phyloP scores from a whole-genome alignment of 2,329 filamentous ascomycete species.

The Colletotrichum sidae region DNA sequence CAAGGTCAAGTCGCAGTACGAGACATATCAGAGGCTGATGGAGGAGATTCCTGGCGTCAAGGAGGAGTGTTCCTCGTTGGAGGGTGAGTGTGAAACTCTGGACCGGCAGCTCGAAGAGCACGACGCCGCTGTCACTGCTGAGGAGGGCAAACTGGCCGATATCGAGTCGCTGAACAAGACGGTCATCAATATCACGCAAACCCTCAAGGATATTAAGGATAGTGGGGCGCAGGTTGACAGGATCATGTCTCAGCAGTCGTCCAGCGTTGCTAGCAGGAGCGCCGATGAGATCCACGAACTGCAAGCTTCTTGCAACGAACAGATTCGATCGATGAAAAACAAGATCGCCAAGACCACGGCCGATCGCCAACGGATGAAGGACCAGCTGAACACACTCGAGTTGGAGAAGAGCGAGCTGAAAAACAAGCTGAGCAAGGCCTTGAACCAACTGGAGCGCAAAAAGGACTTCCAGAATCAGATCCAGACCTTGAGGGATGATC shows the following conservation, averaged over 20 bases:
- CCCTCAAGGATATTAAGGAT: constrained; percentile 76
- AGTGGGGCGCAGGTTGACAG: constrained; percentile 80
- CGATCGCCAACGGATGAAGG: constrained; percentile 79
- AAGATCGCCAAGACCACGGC: constrained; percentile 73
- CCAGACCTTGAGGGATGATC: constrained; percentile 77
- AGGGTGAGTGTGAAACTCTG: constrained; percentile 70
- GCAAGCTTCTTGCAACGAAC: constrained; percentile 74
- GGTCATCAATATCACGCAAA: constrained; percentile 79
- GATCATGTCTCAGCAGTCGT: constrained; percentile 80
- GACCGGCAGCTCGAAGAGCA: constrained; percentile 73
- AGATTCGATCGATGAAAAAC: constrained; percentile 72
- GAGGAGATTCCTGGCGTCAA: constrained; percentile 78
- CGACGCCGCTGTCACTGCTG: constrained; percentile 74
- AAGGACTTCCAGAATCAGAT: constrained; percentile 76
- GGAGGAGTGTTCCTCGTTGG: constrained; percentile 70
- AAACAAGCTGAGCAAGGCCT: constrained; percentile 77
- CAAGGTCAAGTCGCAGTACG: constrained; percentile 74
- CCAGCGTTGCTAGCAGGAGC: constrained; percentile 73
- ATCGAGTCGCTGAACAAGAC: constrained; percentile 82
- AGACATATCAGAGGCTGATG: constrained; percentile 78
- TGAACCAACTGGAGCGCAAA: constrained; percentile 86
- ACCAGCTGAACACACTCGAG: constrained; percentile 77
- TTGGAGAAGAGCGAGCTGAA: constrained; percentile 80
- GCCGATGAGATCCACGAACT: constrained; percentile 88
- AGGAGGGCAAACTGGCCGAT: constrained; percentile 75